phyloP scores from a whole-genome alignment of 805 yeast species.

The Metschnikowia aberdeeniae region DNA sequence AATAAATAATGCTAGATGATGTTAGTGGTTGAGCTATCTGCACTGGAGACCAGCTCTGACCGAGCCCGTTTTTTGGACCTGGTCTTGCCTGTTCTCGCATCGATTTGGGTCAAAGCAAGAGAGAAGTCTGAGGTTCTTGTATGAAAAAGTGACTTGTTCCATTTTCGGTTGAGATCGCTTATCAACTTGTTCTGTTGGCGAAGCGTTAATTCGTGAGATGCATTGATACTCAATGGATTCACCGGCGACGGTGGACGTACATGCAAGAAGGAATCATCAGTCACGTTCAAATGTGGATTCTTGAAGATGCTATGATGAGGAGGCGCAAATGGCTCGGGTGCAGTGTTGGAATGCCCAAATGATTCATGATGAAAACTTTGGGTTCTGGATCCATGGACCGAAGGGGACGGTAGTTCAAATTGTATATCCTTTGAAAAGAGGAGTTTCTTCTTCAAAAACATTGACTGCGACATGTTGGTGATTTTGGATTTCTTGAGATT shows the following conservation, averaged over 20 bases:
- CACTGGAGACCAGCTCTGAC: constrained; percentile 19
- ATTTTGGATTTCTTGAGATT: constrained; percentile 14
- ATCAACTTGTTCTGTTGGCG: constrained; percentile 32
- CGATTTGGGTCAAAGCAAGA: neutral
- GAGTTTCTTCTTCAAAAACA: constrained; percentile 28
- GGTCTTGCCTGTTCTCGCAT: neutral
- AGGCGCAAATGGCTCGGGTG: constrained; percentile 2
- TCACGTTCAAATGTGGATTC: neutral
- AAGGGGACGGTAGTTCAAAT: constrained; percentile 27
- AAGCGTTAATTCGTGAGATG: constrained; percentile 14
- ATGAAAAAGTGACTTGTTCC: constrained; percentile 31
- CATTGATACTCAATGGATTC: neutral
- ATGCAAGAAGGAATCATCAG: constrained; percentile 1
- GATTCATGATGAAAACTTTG: neutral
- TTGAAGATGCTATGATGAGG: neutral
- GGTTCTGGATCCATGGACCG: constrained; percentile 1
- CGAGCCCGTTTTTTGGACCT: constrained; percentile 14
- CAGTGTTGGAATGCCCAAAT: neutral
- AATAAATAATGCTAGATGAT: constrained; percentile 3
- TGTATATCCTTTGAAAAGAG: constrained; percentile 38
- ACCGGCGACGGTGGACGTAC: constrained; percentile 1
- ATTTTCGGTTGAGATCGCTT: constrained; percentile 33
- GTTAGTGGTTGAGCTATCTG: constrained; percentile 14
- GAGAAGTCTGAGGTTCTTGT: neutral
- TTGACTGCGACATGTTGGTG: constrained; percentile 23